phyloP scores from a whole-genome alignment of 768 basidiomycete species.

The Sistotremastrum niveocremeum region DNA sequence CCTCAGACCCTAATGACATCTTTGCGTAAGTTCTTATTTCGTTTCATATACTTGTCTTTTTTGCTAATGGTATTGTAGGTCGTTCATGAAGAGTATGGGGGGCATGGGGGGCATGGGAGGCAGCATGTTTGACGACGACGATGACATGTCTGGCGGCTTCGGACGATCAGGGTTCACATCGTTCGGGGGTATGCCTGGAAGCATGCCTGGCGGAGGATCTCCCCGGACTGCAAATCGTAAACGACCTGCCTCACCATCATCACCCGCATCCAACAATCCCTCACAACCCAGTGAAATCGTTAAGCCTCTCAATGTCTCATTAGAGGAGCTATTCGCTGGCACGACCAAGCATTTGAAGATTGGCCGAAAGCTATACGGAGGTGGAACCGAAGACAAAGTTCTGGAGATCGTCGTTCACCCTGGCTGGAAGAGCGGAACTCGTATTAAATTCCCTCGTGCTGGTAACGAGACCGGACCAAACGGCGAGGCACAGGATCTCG shows the following conservation, averaged over 20 bases:
- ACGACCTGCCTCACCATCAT: conserved; percentile 17
- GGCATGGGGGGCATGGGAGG: conserved; percentile 22
- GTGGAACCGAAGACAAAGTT: conserved; percentile 72
- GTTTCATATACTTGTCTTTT: not conserved
- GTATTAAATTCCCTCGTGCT: conserved; percentile 77
- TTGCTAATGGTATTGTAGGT: not conserved
- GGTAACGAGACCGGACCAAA: conserved; percentile 56
- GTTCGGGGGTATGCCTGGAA: conserved; percentile 43
- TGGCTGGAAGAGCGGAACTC: conserved; percentile 95
- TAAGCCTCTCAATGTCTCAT: conserved; percentile 70
- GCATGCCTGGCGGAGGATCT: conserved; percentile 28
- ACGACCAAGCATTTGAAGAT: conserved; percentile 82
- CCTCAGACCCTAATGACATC: conserved; percentile 74
- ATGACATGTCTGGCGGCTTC: conserved; percentile 33
- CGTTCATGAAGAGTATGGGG: conserved; percentile 13
- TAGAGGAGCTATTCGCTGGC: conserved; percentile 80
- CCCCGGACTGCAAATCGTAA: conserved; percentile 9
- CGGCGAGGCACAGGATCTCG: conserved; percentile 78
- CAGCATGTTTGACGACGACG: conserved; percentile 24
- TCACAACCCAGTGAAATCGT: conserved; percentile 45
- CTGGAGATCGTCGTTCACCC: conserved; percentile 70
- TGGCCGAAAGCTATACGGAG: conserved; percentile 55
- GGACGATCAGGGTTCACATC: conserved; percentile 28
- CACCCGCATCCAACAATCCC: conserved; percentile 15
- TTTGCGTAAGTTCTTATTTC: conserved; percentile 54